Evolutionary conservation across 768 basidiomycete genomes (phyloP).

Genomic region (Lyophyllum atratum): DNA sequence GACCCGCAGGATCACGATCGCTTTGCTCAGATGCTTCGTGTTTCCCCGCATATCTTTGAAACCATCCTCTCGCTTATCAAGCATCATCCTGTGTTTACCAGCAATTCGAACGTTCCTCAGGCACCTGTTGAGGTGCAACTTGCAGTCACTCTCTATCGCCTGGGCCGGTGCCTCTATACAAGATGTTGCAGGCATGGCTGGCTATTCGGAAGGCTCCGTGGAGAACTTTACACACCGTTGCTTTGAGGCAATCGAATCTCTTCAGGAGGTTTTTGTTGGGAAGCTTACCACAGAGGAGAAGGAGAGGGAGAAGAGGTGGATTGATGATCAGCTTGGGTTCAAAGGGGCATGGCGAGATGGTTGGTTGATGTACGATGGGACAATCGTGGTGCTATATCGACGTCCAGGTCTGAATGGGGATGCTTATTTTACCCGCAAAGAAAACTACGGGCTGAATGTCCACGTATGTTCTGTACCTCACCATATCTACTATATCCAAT

Average conservation of each 20-base stretch:
- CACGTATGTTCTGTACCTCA: no score
- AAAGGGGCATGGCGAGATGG: constrained; percentile 28
- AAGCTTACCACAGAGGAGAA: constrained; percentile 5
- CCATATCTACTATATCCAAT: no score
- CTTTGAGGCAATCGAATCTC: constrained; percentile 7
- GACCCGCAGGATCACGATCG: constrained; percentile 14
- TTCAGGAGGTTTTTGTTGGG: constrained; percentile 6
- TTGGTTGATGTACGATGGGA: constrained; percentile 32
- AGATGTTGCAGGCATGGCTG: constrained; percentile 23
- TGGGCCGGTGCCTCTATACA: constrained; percentile 20
- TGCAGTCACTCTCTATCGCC: constrained; percentile 23
- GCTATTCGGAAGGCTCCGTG: constrained; percentile 18
- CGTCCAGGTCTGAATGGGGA: constrained; percentile 34
- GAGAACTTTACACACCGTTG: constrained; percentile 8
- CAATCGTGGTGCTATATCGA: constrained; percentile 28
- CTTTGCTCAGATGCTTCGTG: constrained; percentile 17
- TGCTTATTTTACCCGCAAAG: constrained; percentile 25
- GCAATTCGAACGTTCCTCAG: constrained; percentile 13
- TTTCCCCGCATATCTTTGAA: constrained; percentile 16
- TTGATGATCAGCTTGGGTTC: constrained; percentile 8
- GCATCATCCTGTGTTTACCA: constrained; percentile 11
- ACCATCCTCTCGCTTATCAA: constrained; percentile 14
- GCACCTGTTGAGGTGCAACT: constrained; percentile 22
- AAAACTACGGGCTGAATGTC: no score
- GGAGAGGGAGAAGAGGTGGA: constrained; percentile 11